Conservation (phyloP, 2,329 filamentous ascomycete species). For the Aspergillus tanneri region DNA sequence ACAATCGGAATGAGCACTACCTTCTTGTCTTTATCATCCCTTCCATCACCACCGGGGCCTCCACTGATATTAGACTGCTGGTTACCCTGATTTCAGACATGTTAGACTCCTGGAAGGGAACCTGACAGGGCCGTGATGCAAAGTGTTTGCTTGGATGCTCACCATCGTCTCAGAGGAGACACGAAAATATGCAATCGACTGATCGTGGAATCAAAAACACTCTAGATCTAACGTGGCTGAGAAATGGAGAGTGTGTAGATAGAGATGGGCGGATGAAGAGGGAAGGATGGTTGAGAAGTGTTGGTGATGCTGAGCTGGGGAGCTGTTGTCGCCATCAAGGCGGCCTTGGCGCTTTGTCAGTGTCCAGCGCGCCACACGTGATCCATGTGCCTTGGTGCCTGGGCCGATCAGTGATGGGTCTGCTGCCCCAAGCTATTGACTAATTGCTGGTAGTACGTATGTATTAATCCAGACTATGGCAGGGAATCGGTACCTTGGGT, state of each 20-base stretch:
- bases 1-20: constrained; percentile 45
- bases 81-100: constrained; percentile 43
- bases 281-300: constrained; percentile 9
- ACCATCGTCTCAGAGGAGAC: constrained; percentile 33
- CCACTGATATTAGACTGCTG: constrained; percentile 79
- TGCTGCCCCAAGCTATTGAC: background rate
- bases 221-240: background rate
- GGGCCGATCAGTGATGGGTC: background rate
- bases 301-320: constrained; percentile 20
- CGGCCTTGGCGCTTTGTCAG: constrained; percentile 23
- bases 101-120: constrained; percentile 22
- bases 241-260: constrained; percentile 4
- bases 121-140: constrained; percentile 12
- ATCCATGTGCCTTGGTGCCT: constrained; percentile 20
- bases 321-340: too few species aligned
- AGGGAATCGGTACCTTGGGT: too few species aligned
- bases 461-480: too few species aligned
- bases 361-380: constrained; percentile 15
- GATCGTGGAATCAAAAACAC: background rate
- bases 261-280: constrained; percentile 16
- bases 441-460: too few species aligned
- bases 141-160: constrained; percentile 19
- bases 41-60: constrained; percentile 69
- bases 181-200: background rate
- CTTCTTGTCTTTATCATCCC: constrained; percentile 92